A percentile compares a stretch with the other conserved stretches of the same genome.
phyloP scores from a whole-genome alignment of 305 asterid species.

The Stenogyne calaminthoides region DNA sequence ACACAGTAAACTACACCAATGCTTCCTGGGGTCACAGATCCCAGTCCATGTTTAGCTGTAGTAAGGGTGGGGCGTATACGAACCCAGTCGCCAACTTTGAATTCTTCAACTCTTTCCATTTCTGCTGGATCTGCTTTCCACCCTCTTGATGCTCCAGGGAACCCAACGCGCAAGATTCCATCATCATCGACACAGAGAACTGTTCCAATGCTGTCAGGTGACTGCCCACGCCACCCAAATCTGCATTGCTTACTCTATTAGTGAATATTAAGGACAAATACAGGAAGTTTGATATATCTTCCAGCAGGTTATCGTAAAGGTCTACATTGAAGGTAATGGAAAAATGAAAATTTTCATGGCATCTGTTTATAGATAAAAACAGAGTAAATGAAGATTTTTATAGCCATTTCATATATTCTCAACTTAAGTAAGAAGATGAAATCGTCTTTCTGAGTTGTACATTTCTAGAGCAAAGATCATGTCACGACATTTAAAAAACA shows the following conservation, averaged over 20 bases:
- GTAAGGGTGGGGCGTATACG: conserved; percentile 94
- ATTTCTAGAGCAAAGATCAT: conserved; percentile 5
- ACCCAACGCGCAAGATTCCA: conserved; percentile 94
- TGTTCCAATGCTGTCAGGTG: conserved; percentile 90
- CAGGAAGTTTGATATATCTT: conserved; percentile 1
- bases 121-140: conserved; percentile 99
- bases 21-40: conserved; percentile 96
- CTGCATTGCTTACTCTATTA: conserved; percentile 42
- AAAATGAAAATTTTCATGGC: not conserved
- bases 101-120: conserved; percentile 98
- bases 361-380: conserved; percentile 3
- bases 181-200: conserved; percentile 98
- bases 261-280: conserved; percentile 26
- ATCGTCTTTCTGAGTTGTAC: conserved; percentile 5
- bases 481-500: conserved; percentile 6
- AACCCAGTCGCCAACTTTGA: conserved; percentile 97
- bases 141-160: conserved; percentile 99
- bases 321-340: not conserved
- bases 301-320: conserved; percentile 6
- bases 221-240: conserved; percentile 96
- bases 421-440: not conserved
- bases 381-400: conserved; percentile 7
- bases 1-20: conserved; percentile 84
- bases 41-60: conserved; percentile 93
- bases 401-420: not conserved